Percentiles rank a stretch among this genome's conserved stretches.
These are phyloP conservation scores for Nicotiana obtusifolia DNA, from an alignment of 257 asterid genomes.

Conservation along the genomic window DNA sequence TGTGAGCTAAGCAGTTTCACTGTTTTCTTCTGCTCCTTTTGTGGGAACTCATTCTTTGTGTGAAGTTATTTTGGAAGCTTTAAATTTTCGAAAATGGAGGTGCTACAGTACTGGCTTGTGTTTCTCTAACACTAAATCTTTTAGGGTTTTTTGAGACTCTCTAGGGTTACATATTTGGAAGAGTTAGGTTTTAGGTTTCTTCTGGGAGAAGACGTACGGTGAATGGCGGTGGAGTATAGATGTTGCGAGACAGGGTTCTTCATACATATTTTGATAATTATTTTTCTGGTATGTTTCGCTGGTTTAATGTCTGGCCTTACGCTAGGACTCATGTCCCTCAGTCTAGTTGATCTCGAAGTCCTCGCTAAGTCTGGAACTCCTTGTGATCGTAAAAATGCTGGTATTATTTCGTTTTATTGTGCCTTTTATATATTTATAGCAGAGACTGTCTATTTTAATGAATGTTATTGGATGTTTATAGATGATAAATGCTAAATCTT, in stretches of 20 bases:
- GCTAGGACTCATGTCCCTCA: slow-evolving; percentile 93
- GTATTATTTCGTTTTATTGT: slow-evolving; percentile 23
- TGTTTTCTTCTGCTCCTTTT: neutral
- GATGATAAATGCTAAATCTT: neutral
- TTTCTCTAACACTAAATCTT: slow-evolving; percentile 8
- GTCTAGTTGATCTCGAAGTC: slow-evolving; percentile 97
- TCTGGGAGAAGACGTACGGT: slow-evolving; percentile 4
- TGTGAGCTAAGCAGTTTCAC: neutral
- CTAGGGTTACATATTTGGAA: neutral
- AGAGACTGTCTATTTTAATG: neutral
- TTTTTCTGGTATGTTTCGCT: slow-evolving; percentile 66
- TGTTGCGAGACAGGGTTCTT: slow-evolving; percentile 68
- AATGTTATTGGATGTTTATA: neutral
- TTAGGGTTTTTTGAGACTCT: neutral
- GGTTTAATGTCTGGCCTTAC: slow-evolving; percentile 98
- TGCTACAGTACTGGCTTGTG: neutral
- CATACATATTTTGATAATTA: slow-evolving; percentile 49
- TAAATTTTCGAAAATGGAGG: slow-evolving; percentile 5
- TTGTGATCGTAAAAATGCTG: slow-evolving; percentile 57
- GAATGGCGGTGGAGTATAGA: slow-evolving; percentile 82
- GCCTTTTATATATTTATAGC: neutral
- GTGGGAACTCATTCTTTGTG: neutral
- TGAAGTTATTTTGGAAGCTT: neutral
- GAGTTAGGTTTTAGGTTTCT: neutral
- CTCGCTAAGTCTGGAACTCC: slow-evolving; percentile 90